Evolutionary conservation across 2,329 filamentous ascomycete species (phyloP).

Genomic region (Neoarthrinium moseri): DNA sequence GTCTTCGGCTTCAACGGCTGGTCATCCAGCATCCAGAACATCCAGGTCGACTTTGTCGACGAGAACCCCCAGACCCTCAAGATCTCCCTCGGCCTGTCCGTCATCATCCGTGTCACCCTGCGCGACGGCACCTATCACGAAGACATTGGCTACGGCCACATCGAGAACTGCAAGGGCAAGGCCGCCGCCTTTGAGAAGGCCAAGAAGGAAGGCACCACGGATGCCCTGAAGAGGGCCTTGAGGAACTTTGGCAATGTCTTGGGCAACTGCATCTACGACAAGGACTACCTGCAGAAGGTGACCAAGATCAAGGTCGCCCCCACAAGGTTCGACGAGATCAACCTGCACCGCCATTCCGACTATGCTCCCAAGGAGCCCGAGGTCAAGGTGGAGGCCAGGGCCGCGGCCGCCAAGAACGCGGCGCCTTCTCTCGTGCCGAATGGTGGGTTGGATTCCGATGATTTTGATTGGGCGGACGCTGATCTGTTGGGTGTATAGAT

Average conservation of each 20-base stretch:
- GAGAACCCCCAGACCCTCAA: constrained; percentile 76
- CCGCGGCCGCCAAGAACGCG: constrained; percentile 25
- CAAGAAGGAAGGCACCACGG: constrained; percentile 96
- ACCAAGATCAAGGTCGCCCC: constrained; percentile 82
- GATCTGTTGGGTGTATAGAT: constrained; percentile 30
- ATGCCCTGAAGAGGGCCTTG: constrained; percentile 85
- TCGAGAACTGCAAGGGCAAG: constrained; percentile 94
- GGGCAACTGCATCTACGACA: constrained; percentile 98
- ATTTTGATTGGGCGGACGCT: constrained; percentile 31
- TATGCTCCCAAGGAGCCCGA: constrained; percentile 61
- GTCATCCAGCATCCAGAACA: constrained; percentile 93
- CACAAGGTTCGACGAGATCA: constrained; percentile 74
- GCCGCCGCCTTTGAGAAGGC: constrained; percentile 96
- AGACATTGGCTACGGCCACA: constrained; percentile 94
- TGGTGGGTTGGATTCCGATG: constrained; percentile 47
- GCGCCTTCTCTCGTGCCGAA: constrained; percentile 18
- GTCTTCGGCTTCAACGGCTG: constrained; percentile 50
- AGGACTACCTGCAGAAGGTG: constrained; percentile 88
- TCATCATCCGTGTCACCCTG: constrained; percentile 86
- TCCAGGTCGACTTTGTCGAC: constrained; percentile 94
- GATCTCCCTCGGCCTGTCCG: constrained; percentile 82
- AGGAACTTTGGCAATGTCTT: constrained; percentile 94
- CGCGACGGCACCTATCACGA: constrained; percentile 96
- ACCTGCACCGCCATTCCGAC: constrained; percentile 78
- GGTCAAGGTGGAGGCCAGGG: constrained; percentile 4